A percentile compares a stretch with the other conserved stretches of the same genome.
Conservation (phyloP, 2,329 filamentous ascomycete genomes). For the Mollisiaceae sp. region DNA sequence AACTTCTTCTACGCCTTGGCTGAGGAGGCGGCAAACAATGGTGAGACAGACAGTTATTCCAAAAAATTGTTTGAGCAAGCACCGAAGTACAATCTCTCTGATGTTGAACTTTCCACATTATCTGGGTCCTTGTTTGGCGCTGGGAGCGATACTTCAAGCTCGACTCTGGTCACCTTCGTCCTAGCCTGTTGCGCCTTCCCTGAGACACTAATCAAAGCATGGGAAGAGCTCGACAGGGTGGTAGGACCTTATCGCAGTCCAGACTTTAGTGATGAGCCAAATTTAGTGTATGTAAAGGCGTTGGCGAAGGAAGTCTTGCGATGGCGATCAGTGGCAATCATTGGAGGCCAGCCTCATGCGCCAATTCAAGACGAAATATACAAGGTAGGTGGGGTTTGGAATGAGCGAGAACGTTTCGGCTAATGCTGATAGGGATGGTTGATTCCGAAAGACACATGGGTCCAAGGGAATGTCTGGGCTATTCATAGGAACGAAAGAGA, state of each 20-base stretch:
- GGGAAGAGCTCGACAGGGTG: slow-evolving; percentile 53
- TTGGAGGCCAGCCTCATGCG: slow-evolving; percentile 58
- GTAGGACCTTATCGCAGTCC: slow-evolving; percentile 53
- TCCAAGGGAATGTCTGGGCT: slow-evolving; percentile 38
- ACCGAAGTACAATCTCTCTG: slow-evolving; percentile 19
- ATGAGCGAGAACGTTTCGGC: background rate
- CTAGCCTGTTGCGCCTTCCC: slow-evolving; percentile 45
- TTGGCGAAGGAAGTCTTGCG: slow-evolving; percentile 54
- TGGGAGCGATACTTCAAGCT: slow-evolving; percentile 44
- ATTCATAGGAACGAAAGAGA: slow-evolving; percentile 38
- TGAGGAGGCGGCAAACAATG: slow-evolving; percentile 21
- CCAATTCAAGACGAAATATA: slow-evolving; percentile 60
- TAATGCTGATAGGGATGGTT: slow-evolving; percentile 16
- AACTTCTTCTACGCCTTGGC: slow-evolving; percentile 26
- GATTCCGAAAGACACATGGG: slow-evolving; percentile 42
- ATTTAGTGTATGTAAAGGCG: slow-evolving; percentile 50
- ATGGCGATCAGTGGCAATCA: slow-evolving; percentile 50
- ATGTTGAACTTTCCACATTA: slow-evolving; percentile 20
- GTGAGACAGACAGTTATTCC: slow-evolving; percentile 16
- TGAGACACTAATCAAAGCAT: slow-evolving; percentile 28
- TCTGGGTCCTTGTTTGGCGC: slow-evolving; percentile 49
- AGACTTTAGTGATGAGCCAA: slow-evolving; percentile 49
- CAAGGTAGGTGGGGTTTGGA: slow-evolving; percentile 34
- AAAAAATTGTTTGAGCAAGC: slow-evolving; percentile 23
- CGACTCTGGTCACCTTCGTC: slow-evolving; percentile 42